phyloP scores from a whole-genome alignment of 148 eudicot genomes.

The Limonium bicolor region DNA sequence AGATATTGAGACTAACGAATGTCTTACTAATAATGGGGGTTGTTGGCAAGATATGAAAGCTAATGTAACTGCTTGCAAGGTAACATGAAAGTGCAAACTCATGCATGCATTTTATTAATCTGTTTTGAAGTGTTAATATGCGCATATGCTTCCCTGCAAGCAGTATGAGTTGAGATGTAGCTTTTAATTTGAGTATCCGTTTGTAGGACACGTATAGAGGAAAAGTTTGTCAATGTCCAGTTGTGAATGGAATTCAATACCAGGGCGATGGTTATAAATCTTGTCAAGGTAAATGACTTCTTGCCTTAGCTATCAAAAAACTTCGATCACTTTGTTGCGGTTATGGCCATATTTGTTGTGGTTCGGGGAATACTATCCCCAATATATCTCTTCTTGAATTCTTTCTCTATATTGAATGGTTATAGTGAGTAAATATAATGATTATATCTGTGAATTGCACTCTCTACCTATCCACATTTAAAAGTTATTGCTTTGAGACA shows the following conservation, averaged over 20 bases:
- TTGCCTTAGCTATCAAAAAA: background rate
- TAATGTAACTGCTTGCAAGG: constrained; percentile 83
- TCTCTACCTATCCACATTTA: background rate
- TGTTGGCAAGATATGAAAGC: constrained; percentile 58
- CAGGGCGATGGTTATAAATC: constrained; percentile 76
- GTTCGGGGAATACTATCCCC: too few relatives aligned
- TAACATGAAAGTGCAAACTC: constrained; percentile 6
- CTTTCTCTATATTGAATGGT: background rate
- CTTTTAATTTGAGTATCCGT: background rate
- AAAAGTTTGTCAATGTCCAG: constrained; percentile 82
- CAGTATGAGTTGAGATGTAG: background rate
- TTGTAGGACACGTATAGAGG: constrained; percentile 85
- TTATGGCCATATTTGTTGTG: background rate
- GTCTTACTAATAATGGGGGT: constrained; percentile 82
- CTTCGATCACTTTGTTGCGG: background rate
- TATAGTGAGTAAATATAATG: background rate
- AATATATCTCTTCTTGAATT: too few relatives aligned
- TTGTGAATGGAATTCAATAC: constrained; percentile 68
- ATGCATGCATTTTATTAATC: background rate
- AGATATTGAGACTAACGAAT: constrained; percentile 88
- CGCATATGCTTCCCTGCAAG: background rate
- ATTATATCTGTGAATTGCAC: background rate
- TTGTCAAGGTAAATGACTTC: constrained; percentile 43
- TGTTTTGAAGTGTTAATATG: too few relatives aligned
- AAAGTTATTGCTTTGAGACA: too few relatives aligned